Percentiles rank a stretch among this genome's conserved stretches.
phyloP scores from a whole-genome alignment of 1,139 yeast species.

The Yamadazyma jaroonii region DNA sequence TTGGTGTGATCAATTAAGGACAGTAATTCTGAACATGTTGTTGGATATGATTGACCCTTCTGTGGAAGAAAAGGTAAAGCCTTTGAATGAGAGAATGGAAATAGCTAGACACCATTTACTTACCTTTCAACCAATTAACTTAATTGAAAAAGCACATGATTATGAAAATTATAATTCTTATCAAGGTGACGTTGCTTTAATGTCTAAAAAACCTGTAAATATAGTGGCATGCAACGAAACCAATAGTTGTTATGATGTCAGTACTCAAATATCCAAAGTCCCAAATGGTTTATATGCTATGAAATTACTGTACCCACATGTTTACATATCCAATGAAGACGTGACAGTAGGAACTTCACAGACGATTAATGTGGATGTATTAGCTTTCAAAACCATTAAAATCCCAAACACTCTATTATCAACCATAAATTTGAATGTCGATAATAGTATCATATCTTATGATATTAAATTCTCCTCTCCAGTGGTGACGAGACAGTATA shows the following conservation, averaged over 20 bases:
- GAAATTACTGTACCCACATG: constrained; percentile 2
- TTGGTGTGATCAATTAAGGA: constrained; percentile 91
- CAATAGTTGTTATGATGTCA: constrained; percentile 12
- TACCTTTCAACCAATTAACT: constrained; percentile 20
- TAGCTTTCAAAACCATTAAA: constrained; percentile 2
- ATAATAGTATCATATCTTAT: constrained; percentile 8
- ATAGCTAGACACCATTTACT: constrained; percentile 50
- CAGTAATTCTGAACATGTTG: constrained; percentile 56
- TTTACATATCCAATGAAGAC: not conserved
- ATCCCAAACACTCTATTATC: constrained; percentile 3
- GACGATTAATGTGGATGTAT: not conserved
- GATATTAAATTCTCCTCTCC: constrained; percentile 1
- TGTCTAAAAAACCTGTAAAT: not conserved
- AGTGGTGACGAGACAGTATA: constrained; percentile 5
- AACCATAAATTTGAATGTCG: constrained; percentile 4
- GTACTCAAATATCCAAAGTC: constrained; percentile 3
- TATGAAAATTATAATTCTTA: not conserved
- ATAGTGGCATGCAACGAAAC: constrained; percentile 29
- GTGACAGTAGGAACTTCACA: not conserved
- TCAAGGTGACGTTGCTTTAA: constrained; percentile 1
- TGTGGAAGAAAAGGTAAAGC: constrained; percentile 44
- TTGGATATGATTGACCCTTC: constrained; percentile 55
- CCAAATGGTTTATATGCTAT: constrained; percentile 4
- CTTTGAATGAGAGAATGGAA: constrained; percentile 55
- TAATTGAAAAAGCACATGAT: not conserved